These are phyloP conservation scores for Candida saitoana DNA, from an alignment of 805 yeast genomes.

Conservation along the genomic window DNA sequence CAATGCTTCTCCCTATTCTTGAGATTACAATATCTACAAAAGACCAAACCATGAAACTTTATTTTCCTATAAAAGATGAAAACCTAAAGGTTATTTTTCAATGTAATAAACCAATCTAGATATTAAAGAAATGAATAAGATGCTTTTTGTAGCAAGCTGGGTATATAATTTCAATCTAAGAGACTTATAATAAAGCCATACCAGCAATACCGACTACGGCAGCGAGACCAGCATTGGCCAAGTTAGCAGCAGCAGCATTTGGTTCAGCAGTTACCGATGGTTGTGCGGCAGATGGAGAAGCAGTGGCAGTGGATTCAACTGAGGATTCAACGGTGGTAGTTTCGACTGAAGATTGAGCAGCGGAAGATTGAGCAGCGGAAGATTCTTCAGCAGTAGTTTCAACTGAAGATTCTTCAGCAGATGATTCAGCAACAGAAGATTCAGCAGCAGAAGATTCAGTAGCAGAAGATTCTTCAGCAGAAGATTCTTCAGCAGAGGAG, in stretches of 20 bases:
- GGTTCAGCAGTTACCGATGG: constrained; percentile 20
- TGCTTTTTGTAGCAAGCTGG: neutral
- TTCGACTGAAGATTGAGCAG: constrained; percentile 16
- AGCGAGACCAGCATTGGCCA: constrained; percentile 15
- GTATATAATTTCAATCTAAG: neutral
- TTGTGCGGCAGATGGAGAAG: constrained; percentile 2
- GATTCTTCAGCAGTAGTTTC: constrained; percentile 7
- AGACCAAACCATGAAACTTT: neutral
- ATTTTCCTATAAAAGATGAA: neutral
- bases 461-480: constrained; percentile 9
- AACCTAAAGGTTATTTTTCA: constrained; percentile 1
- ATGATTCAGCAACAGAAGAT: constrained; percentile 9
- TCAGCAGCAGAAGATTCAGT: constrained; percentile 12
- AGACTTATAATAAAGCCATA: constrained; percentile 28
- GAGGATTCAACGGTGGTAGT: constrained; percentile 17
- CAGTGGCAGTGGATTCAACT: constrained; percentile 10
- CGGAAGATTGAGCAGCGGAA: constrained; percentile 15
- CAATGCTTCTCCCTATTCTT: neutral
- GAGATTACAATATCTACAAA: neutral
- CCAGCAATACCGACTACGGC: constrained; percentile 40
- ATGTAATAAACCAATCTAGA: constrained; percentile 3
- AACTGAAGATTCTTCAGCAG: constrained; percentile 4
- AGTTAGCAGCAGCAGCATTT: constrained; percentile 22
- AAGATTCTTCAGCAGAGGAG: constrained; percentile 2
- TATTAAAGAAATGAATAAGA: constrained; percentile 3